Base-by-base conservation (phyloP, 345 rosid genomes). In the Gossypium anomalum region DNA sequence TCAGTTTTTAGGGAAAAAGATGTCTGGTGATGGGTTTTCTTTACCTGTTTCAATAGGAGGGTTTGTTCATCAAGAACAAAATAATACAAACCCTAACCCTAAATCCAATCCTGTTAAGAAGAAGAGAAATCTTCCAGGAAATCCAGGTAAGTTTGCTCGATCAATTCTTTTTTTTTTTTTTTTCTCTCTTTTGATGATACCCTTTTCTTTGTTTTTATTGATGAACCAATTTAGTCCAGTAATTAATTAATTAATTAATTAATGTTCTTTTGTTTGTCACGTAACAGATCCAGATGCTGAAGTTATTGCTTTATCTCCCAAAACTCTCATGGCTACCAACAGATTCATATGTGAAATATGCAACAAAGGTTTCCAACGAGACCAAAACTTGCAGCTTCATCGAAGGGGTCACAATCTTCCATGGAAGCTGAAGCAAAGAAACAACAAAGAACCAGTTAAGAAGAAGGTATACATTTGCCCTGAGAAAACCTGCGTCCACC, bases 361-460 rank as follows among this genome's bases (percentile, higher is more conserved):
- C 85, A 94, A 94, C 75, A 92, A 94, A 77, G 98, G 98, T 6
- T 94, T 94, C 79, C 98, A 90, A 79, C 89, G 98, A 76, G 98
- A 94, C 80, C 98, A 94, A 56, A 94, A 94, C 84, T 80, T 94
- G 66, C 98, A 94, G 82, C 97, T 94, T 63, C 98, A 94, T 80
- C 82, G 98, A 38, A 83, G 98, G 73, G 97, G 98, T 22, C 98
- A 94, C 78, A 94, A 94, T 73, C 91, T 94, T 72, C 98, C 98
- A 38, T 94, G 98, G 98, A 94, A 92, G 81, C 88, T 94, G 16
- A 86, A 69, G 83, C 97, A 94, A 80, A 85, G 97, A 61, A 82
- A 83, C 61, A 90, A 85, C 78, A 86, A 88, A 74, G 97, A 90
- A 45, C 83, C n/a, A 14, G 14, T 80, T 29, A 86, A 83, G 78